Base-by-base conservation (phyloP, 2,329 filamentous ascomycete species). In the Catunica adiposa region DNA sequence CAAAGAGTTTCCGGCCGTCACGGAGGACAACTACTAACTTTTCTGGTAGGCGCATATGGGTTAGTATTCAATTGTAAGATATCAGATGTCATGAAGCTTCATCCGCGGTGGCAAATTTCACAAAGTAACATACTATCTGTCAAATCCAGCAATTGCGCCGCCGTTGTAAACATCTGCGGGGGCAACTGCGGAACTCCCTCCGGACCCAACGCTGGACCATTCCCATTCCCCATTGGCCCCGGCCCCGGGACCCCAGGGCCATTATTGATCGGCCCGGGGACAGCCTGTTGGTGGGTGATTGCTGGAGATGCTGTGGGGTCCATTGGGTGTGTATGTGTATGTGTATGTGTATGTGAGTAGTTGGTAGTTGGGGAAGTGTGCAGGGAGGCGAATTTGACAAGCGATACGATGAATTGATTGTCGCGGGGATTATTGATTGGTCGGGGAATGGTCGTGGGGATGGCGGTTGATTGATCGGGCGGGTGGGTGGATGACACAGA, bases 161-260 rank as follows among this genome's bases (percentile, higher is more conserved):
- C 92, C 31, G 92, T 98, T 17, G 92, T 94, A 72, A 98, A 98
- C 84, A 97, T 96, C 73, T 98, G 90, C 58, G 89, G 89, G 14
- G 86, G 86, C 40, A 90, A 73, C 69, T 87, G 84, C 51, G 73
- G 71, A 56, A 72, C 68, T 7, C 15, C 48, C 48, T 34, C 74
- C 69, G 31, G 34, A 3, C 51, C 51, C 25, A 31, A 25, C 23
- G 26, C 44, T 20, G 44, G 44, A 20, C 44, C 44, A n/a, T n/a
- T n/a, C 11, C 20, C 29, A 34, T 34, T 34, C 5, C 11, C 11
- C 29, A 34, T 34, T 11, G 5, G 29, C 29, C 11, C 29, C 29
- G 29, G 5, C 29, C 29, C 29, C 29, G 29, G 29, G 29, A 11
- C 11, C 29, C 29, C 48, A 20, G 48, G 15, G 15, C 9, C 48